Base-by-base conservation (phyloP, 768 basidiomycete species). In the Podaxis mareebaensis region DNA sequence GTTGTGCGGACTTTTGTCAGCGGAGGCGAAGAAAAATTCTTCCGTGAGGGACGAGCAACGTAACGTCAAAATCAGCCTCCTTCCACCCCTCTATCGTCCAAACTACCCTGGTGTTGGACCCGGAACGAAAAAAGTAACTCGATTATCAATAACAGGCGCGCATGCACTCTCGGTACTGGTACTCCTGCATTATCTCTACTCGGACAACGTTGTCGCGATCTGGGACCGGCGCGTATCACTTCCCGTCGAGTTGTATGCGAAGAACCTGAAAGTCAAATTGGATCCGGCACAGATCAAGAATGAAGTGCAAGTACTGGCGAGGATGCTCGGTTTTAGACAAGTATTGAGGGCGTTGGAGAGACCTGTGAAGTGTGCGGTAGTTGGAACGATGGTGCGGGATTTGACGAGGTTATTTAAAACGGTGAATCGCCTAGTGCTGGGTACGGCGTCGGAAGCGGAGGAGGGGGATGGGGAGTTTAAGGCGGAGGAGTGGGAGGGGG, bases 101-200 rank as follows among this genome's bases (percentile, higher is more conserved):
- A 28, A 69, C n/a, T 68, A 66, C 36, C 67, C 68, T 33, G 70
- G 71, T 17, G 66, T 67, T 39, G 71, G 70, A 36, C 49, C 63
- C 4, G 73, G 71, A 26, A 67, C 72, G 3, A 42, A 54, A 49
- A 68, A 68, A 36, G 54, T 73, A 15, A 67, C 70, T 11, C 72
- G 74, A 12, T 71, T 91, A 1, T 71, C 71, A 17, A 68, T 96
- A 49, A 70, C 77, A 0, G 85, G 85, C 1, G 85, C 85, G 64
- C 83, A 87, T 51, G 81, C 89, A 0, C 75, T 96, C 6, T 77
- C 93, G 0, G 74, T 90, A 15, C 82, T 97, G 15, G 81, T 96
- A 22, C 77, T 98, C 20, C 73, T 97, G 20, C 82, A 87, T 24
- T 98, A 95, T 69, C 74, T 98, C n/a, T 98, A 98, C 74, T 83